Conservation (phyloP, 1,284 basidiomycete genomes). For the Takashimella koratensis region DNA sequence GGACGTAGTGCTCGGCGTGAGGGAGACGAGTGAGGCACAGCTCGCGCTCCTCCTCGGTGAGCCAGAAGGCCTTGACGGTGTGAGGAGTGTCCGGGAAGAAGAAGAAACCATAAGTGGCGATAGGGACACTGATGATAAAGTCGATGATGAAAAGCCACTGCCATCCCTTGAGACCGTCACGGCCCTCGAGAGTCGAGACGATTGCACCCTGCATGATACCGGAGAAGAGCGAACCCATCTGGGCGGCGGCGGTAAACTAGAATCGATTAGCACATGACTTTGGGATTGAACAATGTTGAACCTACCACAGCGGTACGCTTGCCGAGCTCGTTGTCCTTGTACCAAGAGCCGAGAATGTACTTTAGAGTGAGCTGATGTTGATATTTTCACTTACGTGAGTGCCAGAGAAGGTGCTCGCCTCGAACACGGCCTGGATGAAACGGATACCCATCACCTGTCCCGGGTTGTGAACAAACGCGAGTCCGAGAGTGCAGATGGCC, state of each 20-base stretch:
- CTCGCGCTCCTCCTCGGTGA: constrained; percentile 29
- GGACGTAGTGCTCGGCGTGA: constrained; percentile 8
- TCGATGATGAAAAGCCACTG: constrained; percentile 41
- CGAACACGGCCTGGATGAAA: constrained; percentile 17
- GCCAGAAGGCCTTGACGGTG: constrained; percentile 32
- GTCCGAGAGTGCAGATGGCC: constrained; percentile 19
- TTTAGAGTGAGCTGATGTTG: too few relatives aligned
- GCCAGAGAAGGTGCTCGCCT: constrained; percentile 18
- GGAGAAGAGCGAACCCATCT: constrained; percentile 31
- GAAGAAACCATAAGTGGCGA: constrained; percentile 35
- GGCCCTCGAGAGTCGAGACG: constrained; percentile 27
- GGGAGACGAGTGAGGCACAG: constrained; percentile 25
- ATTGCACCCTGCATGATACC: constrained; percentile 41
- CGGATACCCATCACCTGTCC: constrained; percentile 17
- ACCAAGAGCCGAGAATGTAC: constrained; percentile 41
- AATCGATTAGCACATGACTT: neutral
- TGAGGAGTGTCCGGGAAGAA: constrained; percentile 36
- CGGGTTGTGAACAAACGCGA: constrained; percentile 13
- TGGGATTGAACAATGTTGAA: neutral
- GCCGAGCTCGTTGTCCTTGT: constrained; percentile 34
- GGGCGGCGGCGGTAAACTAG: constrained; percentile 29
- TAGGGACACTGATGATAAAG: constrained; percentile 29
- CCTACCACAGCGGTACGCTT: constrained; percentile 26
- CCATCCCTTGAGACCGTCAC: constrained; percentile 28
- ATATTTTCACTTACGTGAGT: constrained; percentile 16